Conservation (phyloP, 2,329 filamentous ascomycete genomes). For the Hypoxylon rubiginosum region DNA sequence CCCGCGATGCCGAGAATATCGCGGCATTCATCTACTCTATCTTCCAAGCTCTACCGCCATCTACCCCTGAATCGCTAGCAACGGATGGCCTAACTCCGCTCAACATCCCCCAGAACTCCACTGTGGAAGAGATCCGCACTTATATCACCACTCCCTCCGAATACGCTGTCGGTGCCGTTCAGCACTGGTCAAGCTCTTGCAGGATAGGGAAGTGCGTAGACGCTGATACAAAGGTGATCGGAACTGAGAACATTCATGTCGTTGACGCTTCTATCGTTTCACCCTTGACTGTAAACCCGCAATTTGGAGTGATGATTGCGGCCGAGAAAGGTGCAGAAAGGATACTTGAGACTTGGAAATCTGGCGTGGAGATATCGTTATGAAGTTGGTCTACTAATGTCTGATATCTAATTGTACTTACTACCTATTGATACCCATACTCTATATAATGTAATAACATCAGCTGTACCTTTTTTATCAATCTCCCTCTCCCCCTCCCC, state of each 20-base stretch:
- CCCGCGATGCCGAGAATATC: slow-evolving; percentile 62
- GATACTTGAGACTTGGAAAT: slow-evolving; percentile 53
- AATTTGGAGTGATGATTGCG: slow-evolving; percentile 67
- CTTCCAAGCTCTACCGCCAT: slow-evolving; percentile 58
- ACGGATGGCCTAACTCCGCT: slow-evolving; percentile 59
- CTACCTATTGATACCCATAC: slow-evolving; percentile 11
- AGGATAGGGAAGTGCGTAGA: slow-evolving; percentile 65
- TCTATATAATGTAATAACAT: slow-evolving; percentile 4
- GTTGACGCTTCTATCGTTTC: slow-evolving; percentile 64
- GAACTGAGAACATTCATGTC: slow-evolving; percentile 65
- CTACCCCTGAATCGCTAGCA: slow-evolving; percentile 49
- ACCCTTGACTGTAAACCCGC: slow-evolving; percentile 67
- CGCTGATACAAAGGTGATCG: slow-evolving; percentile 59
- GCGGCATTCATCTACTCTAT: slow-evolving; percentile 64
- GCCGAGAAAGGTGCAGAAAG: slow-evolving; percentile 65
- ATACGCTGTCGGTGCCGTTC: slow-evolving; percentile 64
- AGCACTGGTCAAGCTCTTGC: slow-evolving; percentile 68
- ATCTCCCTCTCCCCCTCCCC: not conserved
- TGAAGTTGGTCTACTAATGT: not conserved
- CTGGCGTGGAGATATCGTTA: slow-evolving; percentile 28
- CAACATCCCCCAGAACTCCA: slow-evolving; percentile 62
- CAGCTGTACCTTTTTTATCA: not conserved
- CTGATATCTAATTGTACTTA: slow-evolving; percentile 5
- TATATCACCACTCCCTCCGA: slow-evolving; percentile 63
- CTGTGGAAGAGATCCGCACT: slow-evolving; percentile 60